phyloP scores from a whole-genome alignment of 176 grass and related monocot species.

The Guadua angustifolia region DNA sequence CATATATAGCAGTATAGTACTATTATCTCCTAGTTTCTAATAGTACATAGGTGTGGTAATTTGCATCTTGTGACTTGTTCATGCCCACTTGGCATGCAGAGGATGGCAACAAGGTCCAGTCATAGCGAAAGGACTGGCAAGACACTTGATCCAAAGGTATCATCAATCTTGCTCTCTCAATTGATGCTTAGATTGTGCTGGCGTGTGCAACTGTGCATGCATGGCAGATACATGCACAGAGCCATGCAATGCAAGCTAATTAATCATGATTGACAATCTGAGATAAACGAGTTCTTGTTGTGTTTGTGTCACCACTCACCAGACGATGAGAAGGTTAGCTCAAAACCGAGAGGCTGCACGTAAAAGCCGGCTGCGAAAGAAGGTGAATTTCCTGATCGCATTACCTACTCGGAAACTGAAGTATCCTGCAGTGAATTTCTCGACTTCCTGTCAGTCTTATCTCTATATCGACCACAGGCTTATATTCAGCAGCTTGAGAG shows the following conservation, averaged over 20 bases:
- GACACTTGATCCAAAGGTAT: slow-evolving; percentile 68
- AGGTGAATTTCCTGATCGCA: slow-evolving; percentile 51
- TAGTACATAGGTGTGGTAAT: background rate
- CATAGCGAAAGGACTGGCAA: slow-evolving; percentile 60
- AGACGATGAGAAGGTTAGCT: slow-evolving; percentile 76
- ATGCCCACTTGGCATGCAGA: slow-evolving; percentile 46
- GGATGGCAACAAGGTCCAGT: slow-evolving; percentile 46
- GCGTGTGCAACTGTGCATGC: background rate
- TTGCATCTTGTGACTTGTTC: slow-evolving; percentile 9
- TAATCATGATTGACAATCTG: background rate
- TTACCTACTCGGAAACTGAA: background rate
- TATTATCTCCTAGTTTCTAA: background rate
- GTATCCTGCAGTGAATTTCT: background rate
- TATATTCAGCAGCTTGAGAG: slow-evolving; percentile 85
- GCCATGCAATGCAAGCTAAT: slow-evolving; percentile 20
- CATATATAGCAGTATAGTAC: background rate
- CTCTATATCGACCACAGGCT: background rate
- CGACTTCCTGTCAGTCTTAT: background rate
- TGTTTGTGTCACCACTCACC: slow-evolving; percentile 37
- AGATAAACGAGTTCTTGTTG: slow-evolving; percentile 12
- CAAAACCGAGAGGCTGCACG: slow-evolving; percentile 93
- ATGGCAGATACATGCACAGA: background rate
- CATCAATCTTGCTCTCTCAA: background rate
- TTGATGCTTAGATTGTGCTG: slow-evolving; percentile 1
- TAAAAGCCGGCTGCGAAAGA: slow-evolving; percentile 85